Conservation (phyloP, 83 land plant species). For the Diphasiastrum complanatum region DNA sequence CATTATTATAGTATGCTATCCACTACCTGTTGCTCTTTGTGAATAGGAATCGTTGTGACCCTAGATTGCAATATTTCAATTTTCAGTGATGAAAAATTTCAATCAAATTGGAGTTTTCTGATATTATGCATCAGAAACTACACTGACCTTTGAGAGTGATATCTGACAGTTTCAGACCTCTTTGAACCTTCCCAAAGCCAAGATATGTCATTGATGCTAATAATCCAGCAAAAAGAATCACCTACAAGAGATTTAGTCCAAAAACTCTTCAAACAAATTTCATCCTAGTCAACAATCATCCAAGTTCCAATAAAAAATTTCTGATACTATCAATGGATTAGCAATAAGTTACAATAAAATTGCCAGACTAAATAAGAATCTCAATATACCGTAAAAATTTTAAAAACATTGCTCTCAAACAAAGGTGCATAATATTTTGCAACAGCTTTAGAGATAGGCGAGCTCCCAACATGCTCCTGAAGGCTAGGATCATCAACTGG, state of each 20-base stretch:
- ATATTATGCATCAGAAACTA: background rate
- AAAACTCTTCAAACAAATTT: too few relatives aligned
- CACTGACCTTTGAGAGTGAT: constrained; percentile 36
- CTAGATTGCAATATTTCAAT: too few relatives aligned
- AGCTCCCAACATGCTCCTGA: constrained; percentile 23
- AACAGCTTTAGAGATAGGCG: constrained; percentile 26
- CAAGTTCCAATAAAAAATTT: background rate
- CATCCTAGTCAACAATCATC: background rate
- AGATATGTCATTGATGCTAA: constrained; percentile 30
- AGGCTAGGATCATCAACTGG: background rate
- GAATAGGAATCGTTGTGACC: too few relatives aligned
- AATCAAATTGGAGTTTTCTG: too few relatives aligned
- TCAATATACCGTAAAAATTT: constrained; percentile 25
- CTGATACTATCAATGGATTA: background rate
- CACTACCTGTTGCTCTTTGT: too few relatives aligned
- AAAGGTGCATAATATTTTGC: constrained; percentile 41
- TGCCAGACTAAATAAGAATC: background rate
- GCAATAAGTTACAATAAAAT: too few relatives aligned
- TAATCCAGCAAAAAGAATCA: constrained; percentile 26
- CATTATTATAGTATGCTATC: too few relatives aligned
- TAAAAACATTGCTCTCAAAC: constrained; percentile 33
- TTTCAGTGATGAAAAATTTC: too few relatives aligned
- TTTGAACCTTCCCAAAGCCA: constrained; percentile 38
- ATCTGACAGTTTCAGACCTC: constrained; percentile 38
- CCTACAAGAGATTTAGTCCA: too few relatives aligned